phyloP scores from a whole-genome alignment of 106 monocot species.

The Hemerocallis citrina region DNA sequence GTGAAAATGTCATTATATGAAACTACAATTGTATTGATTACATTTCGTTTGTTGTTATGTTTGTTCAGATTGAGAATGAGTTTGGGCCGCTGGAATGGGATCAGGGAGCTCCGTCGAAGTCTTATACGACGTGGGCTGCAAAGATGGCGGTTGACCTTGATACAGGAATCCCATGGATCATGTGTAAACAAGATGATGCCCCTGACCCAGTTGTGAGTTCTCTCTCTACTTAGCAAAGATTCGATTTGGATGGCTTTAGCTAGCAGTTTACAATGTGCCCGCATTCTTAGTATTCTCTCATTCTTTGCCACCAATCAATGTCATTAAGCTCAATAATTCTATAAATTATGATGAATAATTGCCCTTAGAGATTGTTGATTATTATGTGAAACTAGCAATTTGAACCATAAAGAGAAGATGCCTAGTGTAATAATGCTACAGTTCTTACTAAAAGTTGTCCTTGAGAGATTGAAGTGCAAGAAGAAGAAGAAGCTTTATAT shows the following conservation, averaged over 20 bases:
- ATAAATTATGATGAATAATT: background rate
- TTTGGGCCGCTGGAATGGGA: conserved; percentile 76
- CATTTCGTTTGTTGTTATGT: background rate
- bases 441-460: no score
- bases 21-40: background rate
- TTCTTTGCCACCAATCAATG: background rate
- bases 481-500: no score
- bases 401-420: no score
- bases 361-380: background rate
- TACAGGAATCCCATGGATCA: conserved; percentile 91
- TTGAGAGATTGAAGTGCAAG: no score
- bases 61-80: conserved; percentile 78
- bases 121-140: conserved; percentile 77
- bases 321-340: no score
- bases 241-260: background rate
- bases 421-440: no score
- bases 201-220: conserved; percentile 83
- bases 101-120: conserved; percentile 58
- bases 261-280: background rate
- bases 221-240: background rate
- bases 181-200: conserved; percentile 97
- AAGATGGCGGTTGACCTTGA: conserved; percentile 71
- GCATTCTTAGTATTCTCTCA: background rate
- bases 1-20: no score
- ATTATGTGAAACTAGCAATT: no score